A percentile compares a stretch with the other conserved stretches of the same genome.
phyloP scores from a whole-genome alignment of 1,284 basidiomycete genomes.

The Cryptococcus neoformans region DNA sequence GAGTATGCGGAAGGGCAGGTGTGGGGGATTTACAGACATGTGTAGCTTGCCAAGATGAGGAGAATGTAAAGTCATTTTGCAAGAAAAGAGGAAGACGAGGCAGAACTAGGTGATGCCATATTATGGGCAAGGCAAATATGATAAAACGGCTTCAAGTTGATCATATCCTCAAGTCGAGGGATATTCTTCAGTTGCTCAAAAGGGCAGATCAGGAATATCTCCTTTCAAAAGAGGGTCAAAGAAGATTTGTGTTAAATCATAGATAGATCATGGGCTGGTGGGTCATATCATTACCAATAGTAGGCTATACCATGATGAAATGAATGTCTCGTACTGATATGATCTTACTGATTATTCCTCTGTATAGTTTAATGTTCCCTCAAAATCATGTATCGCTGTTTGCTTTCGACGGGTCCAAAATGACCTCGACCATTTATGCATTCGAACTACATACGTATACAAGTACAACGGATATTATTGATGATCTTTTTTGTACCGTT shows the following conservation, averaged over 20 bases:
- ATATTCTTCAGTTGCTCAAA: conserved; percentile 9
- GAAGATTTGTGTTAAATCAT: conserved; percentile 1
- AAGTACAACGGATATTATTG: too few species aligned
- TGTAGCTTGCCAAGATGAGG: conserved; percentile 25
- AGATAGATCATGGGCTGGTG: too few species aligned
- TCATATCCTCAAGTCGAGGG: conserved; percentile 23
- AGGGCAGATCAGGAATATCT: conserved; percentile 15
- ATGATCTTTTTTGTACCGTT: too few species aligned
- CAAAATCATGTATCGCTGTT: too few species aligned
- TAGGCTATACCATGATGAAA: too few species aligned
- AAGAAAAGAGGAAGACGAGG: conserved; percentile 30
- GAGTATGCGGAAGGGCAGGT: conserved; percentile 7
- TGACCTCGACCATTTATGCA: too few species aligned
- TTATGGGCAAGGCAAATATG: conserved; percentile 13
- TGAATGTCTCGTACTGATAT: too few species aligned
- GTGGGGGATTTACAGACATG: conserved; percentile 5
- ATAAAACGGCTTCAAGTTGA: conserved; percentile 18
- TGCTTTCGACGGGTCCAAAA: too few species aligned
- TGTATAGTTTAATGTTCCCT: too few species aligned
- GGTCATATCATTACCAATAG: too few species aligned
- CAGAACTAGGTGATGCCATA: conserved; percentile 28
- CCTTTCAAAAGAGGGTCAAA: conserved; percentile 11
- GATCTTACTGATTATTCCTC: too few species aligned
- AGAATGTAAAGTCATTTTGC: conserved; percentile 15
- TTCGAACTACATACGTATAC: too few species aligned